These are phyloP conservation scores for Aspergillus bombycis DNA, from an alignment of 2,329 filamentous ascomycete species.

Conservation along the genomic window DNA sequence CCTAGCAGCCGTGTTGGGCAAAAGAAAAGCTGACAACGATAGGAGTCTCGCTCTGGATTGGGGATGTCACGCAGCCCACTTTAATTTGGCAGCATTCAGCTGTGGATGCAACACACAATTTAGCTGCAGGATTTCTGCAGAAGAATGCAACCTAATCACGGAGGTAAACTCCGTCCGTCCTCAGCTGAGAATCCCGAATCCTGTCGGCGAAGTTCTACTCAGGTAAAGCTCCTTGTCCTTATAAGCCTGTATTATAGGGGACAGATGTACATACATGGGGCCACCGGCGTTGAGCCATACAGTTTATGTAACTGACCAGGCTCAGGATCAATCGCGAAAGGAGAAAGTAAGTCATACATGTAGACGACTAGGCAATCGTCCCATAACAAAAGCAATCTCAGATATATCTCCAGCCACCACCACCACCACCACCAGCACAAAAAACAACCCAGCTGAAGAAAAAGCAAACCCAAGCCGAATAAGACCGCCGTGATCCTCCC, in stretches of 20 bases:
- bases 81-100: not conserved
- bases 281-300: too few species aligned
- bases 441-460: not conserved
- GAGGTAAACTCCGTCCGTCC: not conserved
- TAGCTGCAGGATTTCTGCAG: not conserved
- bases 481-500: not conserved
- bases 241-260: not conserved
- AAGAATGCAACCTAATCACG: not conserved
- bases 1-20: too few species aligned
- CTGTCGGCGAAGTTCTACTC: too few species aligned
- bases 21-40: not conserved
- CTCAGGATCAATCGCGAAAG: too few species aligned
- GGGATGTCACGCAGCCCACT: too few species aligned
- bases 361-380: too few species aligned
- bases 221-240: too few species aligned
- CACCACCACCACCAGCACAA: not conserved
- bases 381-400: too few species aligned
- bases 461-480: not conserved
- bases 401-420: fast-evolving
- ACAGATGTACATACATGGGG: not conserved
- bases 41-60: too few species aligned
- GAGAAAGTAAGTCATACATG: too few species aligned
- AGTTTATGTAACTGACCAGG: too few species aligned
- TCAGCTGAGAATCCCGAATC: not conserved
- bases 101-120: not conserved